Base-by-base conservation (phyloP, 2,329 filamentous ascomycete species). In the Colletotrichum neosansevieriae region DNA sequence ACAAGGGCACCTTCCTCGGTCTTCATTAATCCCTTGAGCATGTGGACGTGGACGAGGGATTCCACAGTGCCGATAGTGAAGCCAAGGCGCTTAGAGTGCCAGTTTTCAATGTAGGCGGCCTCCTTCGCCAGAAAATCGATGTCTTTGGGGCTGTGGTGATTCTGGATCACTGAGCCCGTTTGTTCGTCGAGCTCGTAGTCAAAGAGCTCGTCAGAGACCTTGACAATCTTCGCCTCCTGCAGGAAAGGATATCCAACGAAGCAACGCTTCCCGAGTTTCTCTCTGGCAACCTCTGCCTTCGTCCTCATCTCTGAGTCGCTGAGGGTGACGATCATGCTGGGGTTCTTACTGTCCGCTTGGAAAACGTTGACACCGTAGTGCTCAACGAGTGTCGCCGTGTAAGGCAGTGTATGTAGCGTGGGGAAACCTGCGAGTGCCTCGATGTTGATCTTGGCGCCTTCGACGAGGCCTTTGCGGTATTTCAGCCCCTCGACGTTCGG, bases 241-340 rank as follows among this genome's bases (percentile, higher is more conserved):
- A 99, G 82, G 82, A 98, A 99, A 1, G 96, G 96, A 75, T 97
- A 99, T 42, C 95, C 94, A 69, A 98, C 92, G 76, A 94, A 94
- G 68, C 97, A 94, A 69, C 91, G 90, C 79, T 95, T 88, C 50
- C 94, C 95, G 50, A 99, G 86, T 76, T 94, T 95, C 57, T 84
- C 81, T 77, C 94, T 93, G 63, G 94, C 94, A 62, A 88, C 82
- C 72, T 92, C 89, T 21, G 90, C 84, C 71, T 88, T 92, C 54
- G 91, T 90, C 40, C 91, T 89, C 66, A 83, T 81, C 71, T 94
- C 93, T 0, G 92, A 88, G 42, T 93, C 91, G 36, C 90, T 85
- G 57, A 99, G 84, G 2, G 93, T 97, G 64, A 98, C 87, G 24
- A 98, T 89, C 89, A 98, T 94, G 79, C 95, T 99, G 79, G 98